phyloP scores from a whole-genome alignment of 192 early-diverging fungal species.

The Gigaspora rosea region DNA sequence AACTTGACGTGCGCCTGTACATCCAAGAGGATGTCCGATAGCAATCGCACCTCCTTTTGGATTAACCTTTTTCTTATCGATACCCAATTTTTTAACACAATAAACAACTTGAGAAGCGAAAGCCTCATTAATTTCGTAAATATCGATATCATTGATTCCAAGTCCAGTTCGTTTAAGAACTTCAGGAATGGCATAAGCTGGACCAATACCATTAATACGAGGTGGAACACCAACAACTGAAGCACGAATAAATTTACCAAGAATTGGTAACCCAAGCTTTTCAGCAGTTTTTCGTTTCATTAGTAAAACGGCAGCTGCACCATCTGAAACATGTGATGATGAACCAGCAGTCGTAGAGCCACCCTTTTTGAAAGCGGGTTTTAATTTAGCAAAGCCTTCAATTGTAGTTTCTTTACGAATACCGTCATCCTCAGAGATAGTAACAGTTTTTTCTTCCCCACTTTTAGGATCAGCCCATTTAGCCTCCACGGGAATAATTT shows the following conservation, averaged over 20 bases:
- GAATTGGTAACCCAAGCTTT: constrained; percentile 79
- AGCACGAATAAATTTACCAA: constrained; percentile 86
- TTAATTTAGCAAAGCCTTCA: constrained; percentile 79
- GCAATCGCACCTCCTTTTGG: constrained; percentile 98
- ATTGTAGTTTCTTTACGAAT: constrained; percentile 81
- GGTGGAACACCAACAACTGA: constrained; percentile 91
- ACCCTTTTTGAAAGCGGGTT: constrained; percentile 82
- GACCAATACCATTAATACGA: constrained; percentile 95
- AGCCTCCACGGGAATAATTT: constrained; percentile 84
- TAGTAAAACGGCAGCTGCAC: constrained; percentile 93
- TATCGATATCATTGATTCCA: constrained; percentile 74
- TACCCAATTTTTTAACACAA: constrained; percentile 84
- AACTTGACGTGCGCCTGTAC: constrained; percentile 95
- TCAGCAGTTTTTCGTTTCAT: constrained; percentile 92
- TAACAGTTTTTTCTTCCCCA: constrained; percentile 70
- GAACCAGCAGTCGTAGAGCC: constrained; percentile 94
- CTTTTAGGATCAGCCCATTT: constrained; percentile 72
- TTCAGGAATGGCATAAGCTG: constrained; percentile 90
- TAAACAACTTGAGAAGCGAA: constrained; percentile 97
- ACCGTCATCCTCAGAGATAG: constrained; percentile 88
- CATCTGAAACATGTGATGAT: constrained; percentile 97
- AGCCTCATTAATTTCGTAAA: constrained; percentile 96
- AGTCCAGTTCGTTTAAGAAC: constrained; percentile 82
- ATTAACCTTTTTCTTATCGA: constrained; percentile 92
- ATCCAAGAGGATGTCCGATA: constrained; percentile 92